These are phyloP conservation scores for Diversispora epigaea DNA, from an alignment of 192 early-diverging fungal genomes.

Conservation along the genomic window DNA sequence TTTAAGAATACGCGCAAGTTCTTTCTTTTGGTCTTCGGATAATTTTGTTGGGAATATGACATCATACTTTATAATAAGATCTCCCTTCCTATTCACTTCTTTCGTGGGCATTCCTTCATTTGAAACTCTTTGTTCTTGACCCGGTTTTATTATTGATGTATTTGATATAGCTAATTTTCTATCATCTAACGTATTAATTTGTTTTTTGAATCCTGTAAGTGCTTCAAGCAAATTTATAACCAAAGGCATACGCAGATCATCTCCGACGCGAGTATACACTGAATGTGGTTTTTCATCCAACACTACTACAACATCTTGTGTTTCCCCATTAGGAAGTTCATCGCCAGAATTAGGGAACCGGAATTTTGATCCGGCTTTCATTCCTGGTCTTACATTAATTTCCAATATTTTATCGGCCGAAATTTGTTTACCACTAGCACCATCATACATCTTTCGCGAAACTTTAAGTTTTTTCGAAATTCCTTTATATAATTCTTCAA, in stretches of 20 bases:
- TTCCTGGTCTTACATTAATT: conserved; percentile 87
- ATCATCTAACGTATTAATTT: conserved; percentile 75
- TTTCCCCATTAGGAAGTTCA: conserved; percentile 69
- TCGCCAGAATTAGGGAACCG: conserved; percentile 88
- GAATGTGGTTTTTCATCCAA: conserved; percentile 91
- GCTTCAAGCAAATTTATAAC: conserved; percentile 77
- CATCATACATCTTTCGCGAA: conserved; percentile 58
- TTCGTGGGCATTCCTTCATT: conserved; percentile 96
- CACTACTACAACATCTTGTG: conserved; percentile 93
- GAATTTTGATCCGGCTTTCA: conserved; percentile 98
- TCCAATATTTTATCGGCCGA: conserved; percentile 78
- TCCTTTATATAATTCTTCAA: conserved; percentile 92
- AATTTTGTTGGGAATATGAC: conserved; percentile 78
- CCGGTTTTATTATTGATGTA: conserved; percentile 65
- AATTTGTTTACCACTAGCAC: conserved; percentile 41
- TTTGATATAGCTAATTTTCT: conserved; percentile 66
- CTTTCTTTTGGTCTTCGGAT: conserved; percentile 69
- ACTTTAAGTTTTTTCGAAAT: conserved; percentile 92
- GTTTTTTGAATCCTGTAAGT: conserved; percentile 73
- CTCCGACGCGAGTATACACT: conserved; percentile 84
- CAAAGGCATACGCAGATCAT: conserved; percentile 70
- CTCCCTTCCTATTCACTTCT: conserved; percentile 75
- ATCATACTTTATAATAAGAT: conserved; percentile 77
- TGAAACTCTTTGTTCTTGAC: conserved; percentile 67
- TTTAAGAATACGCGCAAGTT: conserved; percentile 48